phyloP scores from a whole-genome alignment of 345 rosid species.

The Firmiana major region DNA sequence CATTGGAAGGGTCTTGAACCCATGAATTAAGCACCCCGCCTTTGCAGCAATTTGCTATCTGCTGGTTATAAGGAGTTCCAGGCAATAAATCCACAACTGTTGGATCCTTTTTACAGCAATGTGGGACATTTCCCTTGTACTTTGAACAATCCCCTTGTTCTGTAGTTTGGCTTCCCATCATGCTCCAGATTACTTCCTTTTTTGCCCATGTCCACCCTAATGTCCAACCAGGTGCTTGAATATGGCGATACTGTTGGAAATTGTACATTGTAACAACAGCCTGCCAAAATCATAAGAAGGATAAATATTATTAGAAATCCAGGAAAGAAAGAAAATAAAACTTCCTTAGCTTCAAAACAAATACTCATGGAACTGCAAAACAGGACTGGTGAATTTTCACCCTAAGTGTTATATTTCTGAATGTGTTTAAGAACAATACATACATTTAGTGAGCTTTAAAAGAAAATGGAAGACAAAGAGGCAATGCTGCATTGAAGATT shows the following conservation, averaged over 20 bases:
- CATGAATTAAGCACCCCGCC: slow-evolving; percentile 83
- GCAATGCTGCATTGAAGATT: background rate
- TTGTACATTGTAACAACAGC: slow-evolving; percentile 80
- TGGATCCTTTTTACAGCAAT: slow-evolving; percentile 88
- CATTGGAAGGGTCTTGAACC: slow-evolving; percentile 71
- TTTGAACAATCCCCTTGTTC: slow-evolving; percentile 95
- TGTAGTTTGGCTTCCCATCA: slow-evolving; percentile 73
- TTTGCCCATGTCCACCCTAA: slow-evolving; percentile 91
- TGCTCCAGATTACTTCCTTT: slow-evolving; percentile 87
- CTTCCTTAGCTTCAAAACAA: background rate
- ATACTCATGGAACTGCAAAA: background rate
- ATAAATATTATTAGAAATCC: background rate
- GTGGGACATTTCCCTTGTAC: slow-evolving; percentile 71
- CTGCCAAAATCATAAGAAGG: slow-evolving; percentile 31
- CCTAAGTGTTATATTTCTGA: background rate
- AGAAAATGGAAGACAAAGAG: background rate
- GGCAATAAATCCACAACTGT: slow-evolving; percentile 84
- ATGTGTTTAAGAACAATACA: background rate
- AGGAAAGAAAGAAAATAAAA: background rate
- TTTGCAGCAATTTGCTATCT: slow-evolving; percentile 90
- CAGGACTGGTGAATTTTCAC: background rate
- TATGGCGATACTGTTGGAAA: slow-evolving; percentile 88
- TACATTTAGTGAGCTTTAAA: background rate
- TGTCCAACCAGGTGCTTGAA: slow-evolving; percentile 85
- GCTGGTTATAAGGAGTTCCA: slow-evolving; percentile 79